Evolutionary conservation across 2,329 filamentous ascomycete genomes (phyloP).

Genomic region (Emericellopsis atlantica): DNA sequence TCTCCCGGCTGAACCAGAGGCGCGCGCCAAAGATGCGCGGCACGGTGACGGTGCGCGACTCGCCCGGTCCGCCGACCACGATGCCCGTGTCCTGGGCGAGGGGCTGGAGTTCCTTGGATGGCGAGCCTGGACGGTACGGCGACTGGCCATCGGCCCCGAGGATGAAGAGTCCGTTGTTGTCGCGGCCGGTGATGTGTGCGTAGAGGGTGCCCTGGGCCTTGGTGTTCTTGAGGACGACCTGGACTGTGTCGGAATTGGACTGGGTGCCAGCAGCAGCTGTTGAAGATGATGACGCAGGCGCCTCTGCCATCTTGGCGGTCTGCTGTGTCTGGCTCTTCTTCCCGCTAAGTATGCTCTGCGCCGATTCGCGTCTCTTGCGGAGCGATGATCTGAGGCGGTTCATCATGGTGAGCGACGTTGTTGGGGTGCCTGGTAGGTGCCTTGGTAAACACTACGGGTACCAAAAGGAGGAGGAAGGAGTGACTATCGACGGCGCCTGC

Average conservation of each 20-base stretch:
- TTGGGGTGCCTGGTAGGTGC: background rate
- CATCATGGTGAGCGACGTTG: background rate
- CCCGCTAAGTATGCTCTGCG: too few relatives aligned
- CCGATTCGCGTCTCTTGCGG: background rate
- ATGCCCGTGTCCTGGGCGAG: constrained; percentile 50
- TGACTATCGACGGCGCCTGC: too few relatives aligned
- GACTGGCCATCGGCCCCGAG: constrained; percentile 54
- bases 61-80: constrained; percentile 46
- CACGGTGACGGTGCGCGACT: constrained; percentile 46
- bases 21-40: constrained; percentile 59
- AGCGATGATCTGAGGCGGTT: background rate
- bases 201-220: constrained; percentile 22
- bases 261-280: background rate
- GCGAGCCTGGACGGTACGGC: constrained; percentile 51
- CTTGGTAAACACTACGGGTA: background rate
- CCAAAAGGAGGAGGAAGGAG: too few relatives aligned
- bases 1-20: constrained; percentile 56
- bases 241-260: background rate
- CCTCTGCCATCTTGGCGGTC: background rate
- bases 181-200: constrained; percentile 57
- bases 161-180: constrained; percentile 46
- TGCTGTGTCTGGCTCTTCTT: background rate
- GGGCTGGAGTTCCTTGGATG: constrained; percentile 32
- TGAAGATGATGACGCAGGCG: background rate
- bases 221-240: constrained; percentile 4